A percentile compares a stretch with the other conserved stretches of the same genome.
Conservation (phyloP, 805 yeast genomes). For the Nematodospora valgi region DNA sequence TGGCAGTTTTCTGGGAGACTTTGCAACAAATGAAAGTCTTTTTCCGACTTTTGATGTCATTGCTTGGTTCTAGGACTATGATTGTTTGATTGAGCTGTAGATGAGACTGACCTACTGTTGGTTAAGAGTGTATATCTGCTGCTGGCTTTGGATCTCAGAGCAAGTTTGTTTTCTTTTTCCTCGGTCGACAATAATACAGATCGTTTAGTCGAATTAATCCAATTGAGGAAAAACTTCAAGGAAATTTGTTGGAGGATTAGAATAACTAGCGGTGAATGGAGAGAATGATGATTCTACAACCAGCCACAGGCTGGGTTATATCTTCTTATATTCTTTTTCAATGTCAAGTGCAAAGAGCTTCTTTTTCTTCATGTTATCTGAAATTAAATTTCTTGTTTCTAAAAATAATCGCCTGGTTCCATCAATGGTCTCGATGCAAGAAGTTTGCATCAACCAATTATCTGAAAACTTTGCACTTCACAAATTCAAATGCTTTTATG, state of each 20-base stretch:
- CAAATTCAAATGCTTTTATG: background rate
- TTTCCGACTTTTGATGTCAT: background rate
- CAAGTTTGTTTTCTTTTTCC: background rate
- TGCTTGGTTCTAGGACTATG: background rate
- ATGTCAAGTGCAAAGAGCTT: no score
- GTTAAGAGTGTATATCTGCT: no score
- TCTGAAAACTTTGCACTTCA: background rate
- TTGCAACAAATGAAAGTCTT: conserved; percentile 3
- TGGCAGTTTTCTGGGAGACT: background rate
- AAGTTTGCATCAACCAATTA: background rate
- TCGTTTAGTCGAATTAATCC: background rate
- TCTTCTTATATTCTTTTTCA: no score
- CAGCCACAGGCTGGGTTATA: no score
- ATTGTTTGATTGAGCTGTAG: background rate
- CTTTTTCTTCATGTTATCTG: no score
- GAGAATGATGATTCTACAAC: no score
- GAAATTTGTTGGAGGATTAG: no score
- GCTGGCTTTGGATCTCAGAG: background rate
- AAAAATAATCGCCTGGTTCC: no score
- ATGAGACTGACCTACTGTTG: no score
- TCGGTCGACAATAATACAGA: background rate
- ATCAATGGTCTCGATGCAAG: no score
- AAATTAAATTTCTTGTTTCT: no score
- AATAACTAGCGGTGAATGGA: no score
- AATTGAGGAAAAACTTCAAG: background rate